phyloP scores from a whole-genome alignment of 176 grass and related monocot genomes.

The Avena eriantha region DNA sequence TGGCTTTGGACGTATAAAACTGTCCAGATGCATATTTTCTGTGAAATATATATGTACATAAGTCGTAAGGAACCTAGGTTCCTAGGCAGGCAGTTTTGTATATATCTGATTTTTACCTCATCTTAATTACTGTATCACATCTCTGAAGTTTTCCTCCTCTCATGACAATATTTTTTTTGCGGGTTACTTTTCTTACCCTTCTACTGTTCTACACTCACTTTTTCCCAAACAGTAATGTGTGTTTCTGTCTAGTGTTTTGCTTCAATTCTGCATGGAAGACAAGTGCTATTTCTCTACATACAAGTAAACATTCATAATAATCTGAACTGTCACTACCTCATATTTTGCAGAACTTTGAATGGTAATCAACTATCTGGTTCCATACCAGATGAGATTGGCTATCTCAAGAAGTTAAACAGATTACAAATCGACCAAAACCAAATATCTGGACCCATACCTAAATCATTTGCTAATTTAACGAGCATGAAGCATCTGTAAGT shows the following conservation, averaged over 20 bases:
- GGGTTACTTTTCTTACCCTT: conserved; percentile 18
- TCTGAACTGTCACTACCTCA: conserved; percentile 1
- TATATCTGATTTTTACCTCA: background rate
- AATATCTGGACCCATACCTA: conserved; percentile 87
- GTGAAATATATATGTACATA: background rate
- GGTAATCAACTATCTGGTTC: conserved; percentile 79
- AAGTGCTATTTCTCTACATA: too few species aligned
- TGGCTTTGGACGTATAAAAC: background rate
- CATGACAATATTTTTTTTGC: background rate
- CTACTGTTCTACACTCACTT: background rate
- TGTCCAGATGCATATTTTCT: background rate
- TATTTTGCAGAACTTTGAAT: conserved; percentile 80
- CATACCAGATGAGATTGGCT: conserved; percentile 86
- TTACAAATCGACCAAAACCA: conserved; percentile 86
- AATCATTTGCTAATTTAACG: conserved; percentile 80
- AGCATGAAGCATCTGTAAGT: conserved; percentile 86
- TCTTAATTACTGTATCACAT: background rate
- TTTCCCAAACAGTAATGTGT: too few species aligned
- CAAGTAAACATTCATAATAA: too few species aligned
- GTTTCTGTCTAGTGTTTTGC: too few species aligned
- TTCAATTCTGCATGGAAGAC: too few species aligned
- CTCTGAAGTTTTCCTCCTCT: background rate
- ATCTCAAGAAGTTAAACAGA: conserved; percentile 72
- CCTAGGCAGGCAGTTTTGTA: background rate
- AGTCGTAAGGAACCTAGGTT: background rate